Percentiles rank a stretch among this genome's conserved stretches.
phyloP scores from a whole-genome alignment of 2,329 filamentous ascomycete genomes.

The Colletotrichum destructivum region DNA sequence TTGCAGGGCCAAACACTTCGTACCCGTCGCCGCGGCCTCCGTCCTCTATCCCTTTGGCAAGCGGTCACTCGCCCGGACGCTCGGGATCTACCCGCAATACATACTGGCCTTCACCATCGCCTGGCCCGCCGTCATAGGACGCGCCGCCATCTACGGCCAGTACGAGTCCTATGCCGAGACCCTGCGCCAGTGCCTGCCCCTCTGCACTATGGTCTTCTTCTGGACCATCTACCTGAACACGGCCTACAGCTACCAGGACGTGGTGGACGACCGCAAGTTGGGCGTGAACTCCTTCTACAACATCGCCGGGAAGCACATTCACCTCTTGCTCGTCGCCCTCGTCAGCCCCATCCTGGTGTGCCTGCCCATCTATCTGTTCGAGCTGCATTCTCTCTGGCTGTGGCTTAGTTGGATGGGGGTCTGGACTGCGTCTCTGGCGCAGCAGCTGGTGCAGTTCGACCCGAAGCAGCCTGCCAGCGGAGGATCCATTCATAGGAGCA shows the following conservation, averaged over 20 bases:
- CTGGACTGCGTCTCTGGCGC: conserved; percentile 13
- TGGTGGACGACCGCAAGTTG: conserved; percentile 45
- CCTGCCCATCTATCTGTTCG: conserved; percentile 13
- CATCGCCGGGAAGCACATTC: conserved; percentile 19
- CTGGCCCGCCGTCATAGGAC: conserved; percentile 44
- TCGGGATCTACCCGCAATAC: conserved; percentile 46
- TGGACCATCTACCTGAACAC: conserved; percentile 48
- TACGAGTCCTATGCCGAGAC: conserved; percentile 42
- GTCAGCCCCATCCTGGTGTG: conserved; percentile 19
- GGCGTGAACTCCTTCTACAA: conserved; percentile 44
- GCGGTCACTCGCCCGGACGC: conserved; percentile 38
- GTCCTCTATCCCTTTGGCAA: conserved; percentile 46
- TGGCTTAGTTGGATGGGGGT: conserved; percentile 30
- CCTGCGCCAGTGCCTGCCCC: conserved; percentile 40
- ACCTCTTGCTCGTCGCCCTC: conserved; percentile 24
- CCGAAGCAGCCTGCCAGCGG: conserved; percentile 43
- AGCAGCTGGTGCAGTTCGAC: conserved; percentile 43
- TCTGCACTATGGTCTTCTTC: conserved; percentile 47
- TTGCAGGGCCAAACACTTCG: conserved; percentile 43
- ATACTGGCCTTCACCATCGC: conserved; percentile 45
- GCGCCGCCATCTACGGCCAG: conserved; percentile 42
- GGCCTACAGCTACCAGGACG: conserved; percentile 46
- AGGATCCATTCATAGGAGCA: conserved; percentile 43
- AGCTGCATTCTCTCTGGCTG: conserved; percentile 12
- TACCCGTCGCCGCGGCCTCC: conserved; percentile 42